A percentile compares a stretch with the other conserved stretches of the same genome.
These are phyloP conservation scores for Xylaria palmicola DNA, from an alignment of 495 filamentous ascomycete genomes.

Conservation along the genomic window DNA sequence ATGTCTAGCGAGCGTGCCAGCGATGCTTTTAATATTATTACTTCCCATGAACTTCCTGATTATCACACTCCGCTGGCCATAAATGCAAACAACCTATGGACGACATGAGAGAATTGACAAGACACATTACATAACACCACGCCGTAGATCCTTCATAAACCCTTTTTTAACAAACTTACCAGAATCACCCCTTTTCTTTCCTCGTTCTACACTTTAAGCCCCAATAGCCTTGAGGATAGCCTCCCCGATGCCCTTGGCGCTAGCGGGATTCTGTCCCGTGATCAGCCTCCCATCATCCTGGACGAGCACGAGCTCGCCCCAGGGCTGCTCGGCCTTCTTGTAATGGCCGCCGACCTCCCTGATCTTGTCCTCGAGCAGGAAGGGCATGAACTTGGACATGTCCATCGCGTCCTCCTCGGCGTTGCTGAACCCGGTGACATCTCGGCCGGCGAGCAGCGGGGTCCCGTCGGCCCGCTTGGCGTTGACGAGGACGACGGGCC, in stretches of 20 bases:
- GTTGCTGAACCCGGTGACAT: slow-evolving; percentile 69
- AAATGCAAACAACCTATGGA: background rate
- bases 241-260: slow-evolving; percentile 59
- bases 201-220: background rate
- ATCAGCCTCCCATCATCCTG: slow-evolving; percentile 57
- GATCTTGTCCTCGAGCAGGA: slow-evolving; percentile 62
- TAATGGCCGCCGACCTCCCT: slow-evolving; percentile 49
- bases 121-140: background rate
- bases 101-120: background rate
- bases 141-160: background rate
- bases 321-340: slow-evolving; percentile 58
- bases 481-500: slow-evolving; percentile 60
- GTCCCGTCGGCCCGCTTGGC: slow-evolving; percentile 50
- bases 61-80: background rate
- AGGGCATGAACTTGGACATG: slow-evolving; percentile 56
- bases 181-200: no score
- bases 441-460: slow-evolving; percentile 52
- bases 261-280: slow-evolving; percentile 74
- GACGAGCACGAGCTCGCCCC: slow-evolving; percentile 60
- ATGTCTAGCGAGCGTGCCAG: background rate
- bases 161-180: no score
- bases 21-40: background rate
- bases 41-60: background rate
- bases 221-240: slow-evolving; percentile 39
- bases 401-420: slow-evolving; percentile 59